phyloP scores from a whole-genome alignment of 805 yeast species.

The Lachancea sp. region DNA sequence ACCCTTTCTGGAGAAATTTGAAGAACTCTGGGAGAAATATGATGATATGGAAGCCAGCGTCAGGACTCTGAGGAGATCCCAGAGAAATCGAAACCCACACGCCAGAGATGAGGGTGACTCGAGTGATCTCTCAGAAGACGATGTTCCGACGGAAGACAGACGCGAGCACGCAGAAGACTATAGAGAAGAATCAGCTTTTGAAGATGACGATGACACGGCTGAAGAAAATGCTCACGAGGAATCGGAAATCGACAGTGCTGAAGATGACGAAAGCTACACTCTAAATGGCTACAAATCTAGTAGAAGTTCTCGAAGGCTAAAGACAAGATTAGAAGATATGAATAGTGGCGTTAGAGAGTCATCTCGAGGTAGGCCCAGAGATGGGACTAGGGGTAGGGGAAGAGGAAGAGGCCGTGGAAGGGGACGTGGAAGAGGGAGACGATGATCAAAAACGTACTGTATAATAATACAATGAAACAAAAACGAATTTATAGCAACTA shows the following conservation, averaged over 20 bases:
- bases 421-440: background rate
- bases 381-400: background rate
- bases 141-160: constrained; percentile 6
- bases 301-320: background rate
- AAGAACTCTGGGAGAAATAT: constrained; percentile 58
- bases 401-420: constrained; percentile 4
- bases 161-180: constrained; percentile 12
- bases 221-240: constrained; percentile 11
- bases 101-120: constrained; percentile 9
- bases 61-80: constrained; percentile 27
- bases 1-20: constrained; percentile 53
- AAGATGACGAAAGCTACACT: constrained; percentile 3
- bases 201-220: constrained; percentile 5
- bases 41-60: constrained; percentile 25
- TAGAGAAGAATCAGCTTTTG: constrained; percentile 12
- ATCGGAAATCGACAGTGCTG: constrained; percentile 6
- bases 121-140: constrained; percentile 12
- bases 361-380: constrained; percentile 2
- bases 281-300: constrained; percentile 3
- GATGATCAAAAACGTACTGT: background rate
- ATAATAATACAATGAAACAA: background rate
- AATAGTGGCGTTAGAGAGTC: background rate
- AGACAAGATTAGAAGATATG: background rate
- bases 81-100: constrained; percentile 20
- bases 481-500: background rate